Conservation (phyloP, 495 filamentous ascomycete genomes). For the Penicillium egyptiacum region DNA sequence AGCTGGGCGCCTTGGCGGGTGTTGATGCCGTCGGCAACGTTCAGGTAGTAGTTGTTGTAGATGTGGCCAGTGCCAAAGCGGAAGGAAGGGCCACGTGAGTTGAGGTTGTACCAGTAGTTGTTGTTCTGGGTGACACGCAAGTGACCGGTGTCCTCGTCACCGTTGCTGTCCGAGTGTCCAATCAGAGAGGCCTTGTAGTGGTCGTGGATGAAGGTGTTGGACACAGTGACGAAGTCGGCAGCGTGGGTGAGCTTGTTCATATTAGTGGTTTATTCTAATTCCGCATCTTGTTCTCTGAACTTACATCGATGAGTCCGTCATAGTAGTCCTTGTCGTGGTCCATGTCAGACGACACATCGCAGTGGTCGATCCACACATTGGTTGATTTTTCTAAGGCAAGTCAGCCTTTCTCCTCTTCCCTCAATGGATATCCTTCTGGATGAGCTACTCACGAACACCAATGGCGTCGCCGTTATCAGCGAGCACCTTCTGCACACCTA, state of each 20-base stretch:
- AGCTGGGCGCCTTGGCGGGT: slow-evolving; percentile 64
- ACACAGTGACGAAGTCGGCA: slow-evolving; percentile 52
- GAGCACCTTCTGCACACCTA: slow-evolving; percentile 58
- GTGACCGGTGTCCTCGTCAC: slow-evolving; percentile 49
- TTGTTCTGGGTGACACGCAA: slow-evolving; percentile 61
- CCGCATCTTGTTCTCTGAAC: not conserved
- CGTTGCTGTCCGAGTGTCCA: slow-evolving; percentile 54
- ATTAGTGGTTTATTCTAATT: not conserved
- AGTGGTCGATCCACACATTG: slow-evolving; percentile 71
- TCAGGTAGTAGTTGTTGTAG: slow-evolving; percentile 50
- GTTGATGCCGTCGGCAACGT: slow-evolving; percentile 60
- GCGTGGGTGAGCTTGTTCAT: slow-evolving; percentile 41
- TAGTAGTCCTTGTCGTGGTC: slow-evolving; percentile 64
- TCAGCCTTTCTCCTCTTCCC: slow-evolving; percentile 1
- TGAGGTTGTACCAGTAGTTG: slow-evolving; percentile 63
- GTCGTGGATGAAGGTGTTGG: slow-evolving; percentile 55
- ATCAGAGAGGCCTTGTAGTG: slow-evolving; percentile 66
- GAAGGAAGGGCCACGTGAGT: slow-evolving; percentile 58
- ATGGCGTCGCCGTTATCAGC: slow-evolving; percentile 61
- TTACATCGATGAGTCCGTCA: slow-evolving; percentile 64
- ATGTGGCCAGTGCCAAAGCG: slow-evolving; percentile 63
- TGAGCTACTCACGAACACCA: slow-evolving; percentile 46
- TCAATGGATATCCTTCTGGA: not conserved
- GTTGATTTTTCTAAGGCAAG: slow-evolving; percentile 36
- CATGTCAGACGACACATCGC: slow-evolving; percentile 59